Evolutionary conservation across 2,329 filamentous ascomycete species (phyloP).

Genomic region (Fonsecaea multimorphosa): DNA sequence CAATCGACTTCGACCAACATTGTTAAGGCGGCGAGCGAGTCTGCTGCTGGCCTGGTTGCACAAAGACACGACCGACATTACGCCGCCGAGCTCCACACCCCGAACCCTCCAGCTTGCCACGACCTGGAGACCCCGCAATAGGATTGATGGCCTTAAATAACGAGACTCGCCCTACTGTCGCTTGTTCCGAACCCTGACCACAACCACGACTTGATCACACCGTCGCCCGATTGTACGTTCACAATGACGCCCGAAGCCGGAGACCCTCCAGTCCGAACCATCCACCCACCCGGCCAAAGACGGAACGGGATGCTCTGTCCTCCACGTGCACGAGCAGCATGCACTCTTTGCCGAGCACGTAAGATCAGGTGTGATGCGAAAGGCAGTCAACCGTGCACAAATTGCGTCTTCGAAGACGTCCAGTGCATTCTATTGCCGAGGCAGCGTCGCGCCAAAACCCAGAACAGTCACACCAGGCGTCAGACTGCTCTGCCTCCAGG

Average conservation of each 20-base stretch:
- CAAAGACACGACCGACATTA: no score
- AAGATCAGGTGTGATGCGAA: conserved; percentile 22
- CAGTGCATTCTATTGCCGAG: conserved; percentile 17
- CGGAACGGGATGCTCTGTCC: not conserved
- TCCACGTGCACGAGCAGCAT: conserved; percentile 18
- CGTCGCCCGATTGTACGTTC: not conserved
- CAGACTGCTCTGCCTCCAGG: not conserved
- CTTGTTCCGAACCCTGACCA: not conserved
- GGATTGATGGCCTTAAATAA: not conserved
- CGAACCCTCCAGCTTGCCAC: not conserved
- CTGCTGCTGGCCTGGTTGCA: not conserved
- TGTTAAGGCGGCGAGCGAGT: not conserved
- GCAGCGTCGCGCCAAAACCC: conserved; percentile 5
- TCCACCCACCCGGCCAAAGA: not conserved
- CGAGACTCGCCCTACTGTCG: not conserved
- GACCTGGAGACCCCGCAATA: not conserved
- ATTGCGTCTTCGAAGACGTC: conserved; percentile 25
- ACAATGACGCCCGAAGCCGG: not conserved
- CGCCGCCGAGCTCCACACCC: not conserved
- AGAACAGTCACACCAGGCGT: not conserved
- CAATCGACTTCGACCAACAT: no score
- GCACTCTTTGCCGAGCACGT: conserved; percentile 21
- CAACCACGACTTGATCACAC: not conserved
- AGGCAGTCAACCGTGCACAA: conserved; percentile 16
- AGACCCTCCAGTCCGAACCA: not conserved